phyloP scores from a whole-genome alignment of 2,329 filamentous ascomycete species.

The Fusarium setosum region DNA sequence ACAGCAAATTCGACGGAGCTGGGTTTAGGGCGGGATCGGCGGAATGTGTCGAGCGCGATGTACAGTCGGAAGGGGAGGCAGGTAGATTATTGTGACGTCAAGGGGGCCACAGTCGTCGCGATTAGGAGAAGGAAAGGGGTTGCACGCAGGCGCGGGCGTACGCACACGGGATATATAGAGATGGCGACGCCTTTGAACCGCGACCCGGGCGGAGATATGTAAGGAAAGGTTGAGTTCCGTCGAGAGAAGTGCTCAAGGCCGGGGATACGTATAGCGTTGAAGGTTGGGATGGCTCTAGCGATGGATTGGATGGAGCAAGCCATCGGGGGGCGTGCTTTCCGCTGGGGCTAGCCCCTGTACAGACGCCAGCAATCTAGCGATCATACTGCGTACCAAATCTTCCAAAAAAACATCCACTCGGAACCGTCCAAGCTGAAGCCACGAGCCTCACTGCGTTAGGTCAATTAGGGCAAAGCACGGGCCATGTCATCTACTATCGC shows the following conservation, averaged over 20 bases:
- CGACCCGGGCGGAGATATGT: conserved; percentile 16
- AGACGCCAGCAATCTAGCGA: conserved; percentile 29
- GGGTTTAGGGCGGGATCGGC: conserved; percentile 34
- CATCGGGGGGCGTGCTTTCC: conserved; percentile 1
- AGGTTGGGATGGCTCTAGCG: conserved; percentile 21
- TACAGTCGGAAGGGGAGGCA: conserved; percentile 27
- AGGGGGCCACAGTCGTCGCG: conserved; percentile 30
- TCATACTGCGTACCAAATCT: conserved; percentile 32
- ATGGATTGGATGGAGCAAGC: conserved; percentile 12
- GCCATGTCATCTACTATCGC: conserved; percentile 25
- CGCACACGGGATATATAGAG: conserved; percentile 18
- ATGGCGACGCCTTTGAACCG: conserved; percentile 3
- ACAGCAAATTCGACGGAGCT: conserved; percentile 26
- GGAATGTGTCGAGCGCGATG: conserved; percentile 34
- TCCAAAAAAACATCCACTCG: conserved; percentile 22
- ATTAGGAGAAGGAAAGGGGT: conserved; percentile 18
- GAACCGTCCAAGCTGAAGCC: conserved; percentile 30
- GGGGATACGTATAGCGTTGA: conserved; percentile 17
- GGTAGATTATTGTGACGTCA: conserved; percentile 41
- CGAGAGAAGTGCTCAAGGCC: conserved; percentile 5
- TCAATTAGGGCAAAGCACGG: conserved; percentile 37
- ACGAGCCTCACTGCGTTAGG: conserved; percentile 34
- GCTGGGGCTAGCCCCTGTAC: conserved; percentile 22
- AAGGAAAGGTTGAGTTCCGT: conserved; percentile 11
- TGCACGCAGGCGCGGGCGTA: conserved; percentile 22